Percentiles rank a stretch among this genome's conserved stretches.
These are phyloP conservation scores for Wickerhamiella pararugosa DNA, from an alignment of 1,139 yeast genomes.

Conservation along the genomic window DNA sequence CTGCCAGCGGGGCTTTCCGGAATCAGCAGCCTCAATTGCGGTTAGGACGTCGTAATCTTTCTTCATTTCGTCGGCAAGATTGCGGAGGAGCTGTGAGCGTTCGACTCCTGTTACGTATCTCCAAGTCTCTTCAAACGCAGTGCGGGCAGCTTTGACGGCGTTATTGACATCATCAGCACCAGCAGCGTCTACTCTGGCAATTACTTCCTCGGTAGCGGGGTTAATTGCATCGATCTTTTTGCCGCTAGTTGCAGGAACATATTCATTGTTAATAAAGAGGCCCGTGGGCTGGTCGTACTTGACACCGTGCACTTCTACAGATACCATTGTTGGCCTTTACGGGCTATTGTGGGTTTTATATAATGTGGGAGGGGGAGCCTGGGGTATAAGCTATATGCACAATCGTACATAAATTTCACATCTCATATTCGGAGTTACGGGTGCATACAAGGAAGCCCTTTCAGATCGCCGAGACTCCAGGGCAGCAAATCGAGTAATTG, in stretches of 20 bases:
- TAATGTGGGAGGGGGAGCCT: too few species aligned
- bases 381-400: too few species aligned
- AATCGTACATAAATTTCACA: too few species aligned
- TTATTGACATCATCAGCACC: constrained; percentile 51
- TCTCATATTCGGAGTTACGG: too few species aligned
- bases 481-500: too few species aligned
- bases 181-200: constrained; percentile 55
- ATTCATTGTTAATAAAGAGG: constrained; percentile 50
- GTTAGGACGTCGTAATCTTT: constrained; percentile 37
- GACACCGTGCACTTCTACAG: constrained; percentile 10
- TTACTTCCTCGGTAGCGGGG: constrained; percentile 55
- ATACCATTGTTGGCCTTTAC: not conserved
- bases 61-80: constrained; percentile 38
- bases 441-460: too few species aligned
- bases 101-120: constrained; percentile 33
- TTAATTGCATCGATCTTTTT: constrained; percentile 41
- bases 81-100: constrained; percentile 34
- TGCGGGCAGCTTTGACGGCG: constrained; percentile 62
- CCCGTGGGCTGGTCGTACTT: constrained; percentile 27
- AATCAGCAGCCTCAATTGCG: constrained; percentile 46
- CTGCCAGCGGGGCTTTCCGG: constrained; percentile 44
- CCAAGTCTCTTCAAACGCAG: constrained; percentile 46
- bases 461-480: too few species aligned
- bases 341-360: too few species aligned
- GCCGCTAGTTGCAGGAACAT: constrained; percentile 34